Conservation (phyloP, 139 green algal species). For the Chlamydomonas schloesseri region DNA sequence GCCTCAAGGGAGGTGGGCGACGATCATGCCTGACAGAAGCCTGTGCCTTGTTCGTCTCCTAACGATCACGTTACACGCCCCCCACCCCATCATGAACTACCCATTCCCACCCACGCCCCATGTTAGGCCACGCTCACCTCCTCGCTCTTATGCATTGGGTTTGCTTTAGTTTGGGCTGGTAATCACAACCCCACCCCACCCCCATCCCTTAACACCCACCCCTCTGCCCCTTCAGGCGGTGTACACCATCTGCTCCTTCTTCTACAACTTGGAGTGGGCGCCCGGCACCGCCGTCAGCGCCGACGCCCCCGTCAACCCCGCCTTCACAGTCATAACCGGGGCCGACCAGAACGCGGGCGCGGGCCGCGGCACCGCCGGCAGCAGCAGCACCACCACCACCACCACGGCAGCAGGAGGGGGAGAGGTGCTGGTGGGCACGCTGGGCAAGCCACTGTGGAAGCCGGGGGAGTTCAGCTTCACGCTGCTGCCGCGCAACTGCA, state of each 20-base stretch:
- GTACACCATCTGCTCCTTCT: constrained; percentile 16
- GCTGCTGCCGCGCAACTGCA: constrained; percentile 19
- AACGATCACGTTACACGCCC: no score
- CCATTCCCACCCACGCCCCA: no score
- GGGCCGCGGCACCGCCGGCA: not conserved
- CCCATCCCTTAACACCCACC: no score
- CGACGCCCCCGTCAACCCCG: not conserved
- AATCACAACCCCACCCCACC: no score
- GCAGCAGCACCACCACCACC: not conserved
- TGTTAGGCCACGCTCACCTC: no score
- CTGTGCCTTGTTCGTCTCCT: no score
- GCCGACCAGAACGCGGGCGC: no score
- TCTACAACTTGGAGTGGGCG: constrained; percentile 19
- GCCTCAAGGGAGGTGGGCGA: no score
- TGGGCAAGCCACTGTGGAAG: not conserved
- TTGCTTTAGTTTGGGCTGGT: no score
- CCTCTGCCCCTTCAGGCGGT: not conserved
- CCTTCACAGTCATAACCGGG: not conserved
- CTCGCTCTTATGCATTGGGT: no score
- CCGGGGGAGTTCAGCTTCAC: constrained; percentile 1
- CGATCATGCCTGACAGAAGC: no score
- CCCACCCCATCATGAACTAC: no score
- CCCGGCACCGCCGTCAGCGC: not conserved
- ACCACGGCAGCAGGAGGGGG: not conserved
- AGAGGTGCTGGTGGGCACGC: not conserved